Percentiles rank a stretch among this genome's conserved stretches.
phyloP scores from a whole-genome alignment of 495 filamentous ascomycete genomes.

The Cercophora samala region DNA sequence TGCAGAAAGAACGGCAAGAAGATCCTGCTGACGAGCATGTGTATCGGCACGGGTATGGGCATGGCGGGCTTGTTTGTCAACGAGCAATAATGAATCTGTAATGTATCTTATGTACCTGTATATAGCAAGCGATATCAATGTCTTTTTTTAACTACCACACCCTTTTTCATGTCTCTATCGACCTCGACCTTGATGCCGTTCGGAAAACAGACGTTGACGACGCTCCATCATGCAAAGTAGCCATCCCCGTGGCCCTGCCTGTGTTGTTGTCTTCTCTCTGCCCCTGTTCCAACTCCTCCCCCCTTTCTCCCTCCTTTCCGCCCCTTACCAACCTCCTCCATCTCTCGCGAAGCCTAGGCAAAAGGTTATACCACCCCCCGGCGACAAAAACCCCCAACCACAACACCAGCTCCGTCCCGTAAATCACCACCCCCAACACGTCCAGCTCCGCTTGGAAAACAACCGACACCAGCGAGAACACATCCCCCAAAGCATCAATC shows the following conservation, averaged over 20 bases:
- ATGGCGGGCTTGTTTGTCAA: conserved; percentile 87
- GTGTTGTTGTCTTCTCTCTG: background rate
- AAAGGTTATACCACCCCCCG: conserved; percentile 56
- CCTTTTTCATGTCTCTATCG: background rate
- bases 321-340: background rate
- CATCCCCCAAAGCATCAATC: conserved; percentile 61
- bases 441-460: conserved; percentile 55
- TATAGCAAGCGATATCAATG: conserved; percentile 5
- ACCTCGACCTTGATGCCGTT: background rate
- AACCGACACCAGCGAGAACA: conserved; percentile 59
- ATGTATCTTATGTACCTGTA: conserved; percentile 1
- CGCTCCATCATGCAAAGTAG: background rate
- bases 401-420: conserved; percentile 56
- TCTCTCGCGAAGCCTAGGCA: conserved; percentile 46
- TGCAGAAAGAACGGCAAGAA: conserved; percentile 74
- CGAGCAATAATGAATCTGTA: conserved; percentile 49
- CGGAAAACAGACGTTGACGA: background rate
- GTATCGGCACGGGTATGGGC: conserved; percentile 75
- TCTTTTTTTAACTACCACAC: background rate
- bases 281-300: background rate
- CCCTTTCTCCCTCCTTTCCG: background rate
- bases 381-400: conserved; percentile 63
- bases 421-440: conserved; percentile 58
- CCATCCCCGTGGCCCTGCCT: background rate
- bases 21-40: conserved; percentile 82